Conservation (phyloP, 768 basidiomycete genomes). For the Phylloporus arenicola region DNA sequence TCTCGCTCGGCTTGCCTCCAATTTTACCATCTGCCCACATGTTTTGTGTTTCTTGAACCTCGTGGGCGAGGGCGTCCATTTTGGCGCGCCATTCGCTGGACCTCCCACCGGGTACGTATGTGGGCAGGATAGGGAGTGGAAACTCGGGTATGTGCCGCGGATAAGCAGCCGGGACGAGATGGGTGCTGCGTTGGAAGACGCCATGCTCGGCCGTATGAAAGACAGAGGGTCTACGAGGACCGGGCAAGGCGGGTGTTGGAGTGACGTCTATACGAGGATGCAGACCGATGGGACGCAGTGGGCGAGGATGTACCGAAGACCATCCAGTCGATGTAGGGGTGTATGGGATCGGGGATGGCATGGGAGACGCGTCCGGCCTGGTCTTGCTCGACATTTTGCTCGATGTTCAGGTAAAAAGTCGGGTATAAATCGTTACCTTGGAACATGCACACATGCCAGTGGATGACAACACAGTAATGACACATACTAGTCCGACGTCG, state of each 20-base stretch:
- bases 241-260: slow-evolving; percentile 17
- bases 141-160: slow-evolving; percentile 21
- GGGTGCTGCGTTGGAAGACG: slow-evolving; percentile 24
- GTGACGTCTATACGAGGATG: slow-evolving; percentile 8
- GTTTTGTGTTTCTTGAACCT: slow-evolving; percentile 16
- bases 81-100: slow-evolving; percentile 9
- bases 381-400: background rate
- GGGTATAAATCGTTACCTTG: background rate
- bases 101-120: background rate
- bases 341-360: slow-evolving; percentile 15
- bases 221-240: slow-evolving; percentile 11
- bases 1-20: slow-evolving; percentile 15
- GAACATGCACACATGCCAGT: no score
- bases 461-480: no score
- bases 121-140: slow-evolving; percentile 20
- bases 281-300: slow-evolving; percentile 8
- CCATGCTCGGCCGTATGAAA: slow-evolving; percentile 18
- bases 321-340: slow-evolving; percentile 16
- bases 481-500: no score
- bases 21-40: slow-evolving; percentile 15
- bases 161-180: slow-evolving; percentile 27
- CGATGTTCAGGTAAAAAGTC: background rate
- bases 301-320: slow-evolving; percentile 20
- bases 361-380: background rate
- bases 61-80: slow-evolving; percentile 10